Conservation (phyloP, 2,329 filamentous ascomycete species). For the Fusarium odoratissimum region DNA sequence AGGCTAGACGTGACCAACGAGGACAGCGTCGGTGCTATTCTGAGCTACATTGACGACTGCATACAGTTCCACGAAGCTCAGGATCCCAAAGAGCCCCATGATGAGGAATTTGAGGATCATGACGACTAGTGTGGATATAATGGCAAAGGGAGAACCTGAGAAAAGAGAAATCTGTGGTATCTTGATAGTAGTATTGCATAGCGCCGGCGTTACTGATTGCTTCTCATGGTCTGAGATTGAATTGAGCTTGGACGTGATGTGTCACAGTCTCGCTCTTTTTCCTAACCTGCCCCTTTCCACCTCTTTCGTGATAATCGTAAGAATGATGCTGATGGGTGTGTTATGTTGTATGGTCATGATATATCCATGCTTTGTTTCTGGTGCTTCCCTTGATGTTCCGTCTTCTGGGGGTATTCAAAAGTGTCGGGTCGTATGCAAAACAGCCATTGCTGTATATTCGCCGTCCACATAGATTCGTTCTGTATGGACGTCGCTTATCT, state of each 20-base stretch:
- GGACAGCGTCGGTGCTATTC: slow-evolving; percentile 84
- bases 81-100: slow-evolving; percentile 84
- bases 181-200: slow-evolving; percentile 45
- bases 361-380: neutral
- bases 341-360: neutral
- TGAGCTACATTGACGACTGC: slow-evolving; percentile 94
- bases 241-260: slow-evolving; percentile 29
- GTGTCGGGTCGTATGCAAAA: slow-evolving; percentile 2
- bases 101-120: slow-evolving; percentile 60
- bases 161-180: slow-evolving; percentile 31
- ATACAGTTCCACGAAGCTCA: slow-evolving; percentile 95
- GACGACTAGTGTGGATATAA: slow-evolving; percentile 33
- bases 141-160: slow-evolving; percentile 16
- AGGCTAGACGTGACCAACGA: slow-evolving; percentile 91
- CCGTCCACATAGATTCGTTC: slow-evolving; percentile 18
- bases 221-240: slow-evolving; percentile 34
- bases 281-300: slow-evolving; percentile 14
- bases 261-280: slow-evolving; percentile 11
- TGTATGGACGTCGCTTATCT: slow-evolving; percentile 4
- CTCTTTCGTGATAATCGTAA: slow-evolving; percentile 28
- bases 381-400: slow-evolving; percentile 9
- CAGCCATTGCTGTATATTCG: neutral
- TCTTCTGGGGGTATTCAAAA: slow-evolving; percentile 31
- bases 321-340: neutral
- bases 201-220: slow-evolving; percentile 46